phyloP scores from a whole-genome alignment of 2,329 filamentous ascomycete species.

The Penicillium psychrosexuale region DNA sequence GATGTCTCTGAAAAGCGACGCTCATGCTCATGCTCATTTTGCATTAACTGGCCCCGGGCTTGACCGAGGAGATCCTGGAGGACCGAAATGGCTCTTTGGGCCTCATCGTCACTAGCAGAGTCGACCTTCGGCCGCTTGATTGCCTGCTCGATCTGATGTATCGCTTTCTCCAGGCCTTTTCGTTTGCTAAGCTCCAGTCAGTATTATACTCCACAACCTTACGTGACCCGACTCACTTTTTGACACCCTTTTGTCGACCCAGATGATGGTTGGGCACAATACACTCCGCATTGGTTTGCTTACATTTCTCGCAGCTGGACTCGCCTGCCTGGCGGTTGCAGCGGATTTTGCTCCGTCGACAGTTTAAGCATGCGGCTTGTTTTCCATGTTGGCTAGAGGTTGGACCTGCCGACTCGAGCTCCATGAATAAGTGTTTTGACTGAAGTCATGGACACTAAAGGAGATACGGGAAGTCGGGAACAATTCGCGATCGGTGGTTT shows the following conservation, averaged over 20 bases:
- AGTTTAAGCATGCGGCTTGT: conserved; percentile 59
- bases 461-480: background rate
- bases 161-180: conserved; percentile 69
- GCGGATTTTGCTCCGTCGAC: conserved; percentile 65
- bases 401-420: conserved; percentile 7
- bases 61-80: conserved; percentile 53
- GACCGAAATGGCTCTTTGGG: conserved; percentile 43
- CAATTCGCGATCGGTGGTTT: accelerated
- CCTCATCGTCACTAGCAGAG: conserved; percentile 41
- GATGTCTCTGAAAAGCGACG: conserved; percentile 35
- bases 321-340: conserved; percentile 58
- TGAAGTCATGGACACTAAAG: background rate
- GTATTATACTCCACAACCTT: background rate
- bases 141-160: conserved; percentile 71
- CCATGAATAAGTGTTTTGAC: conserved; percentile 11
- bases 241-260: conserved; percentile 71
- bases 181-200: conserved; percentile 57
- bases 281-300: conserved; percentile 58
- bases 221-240: conserved; percentile 57
- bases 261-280: conserved; percentile 70
- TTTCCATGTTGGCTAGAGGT: conserved; percentile 21
- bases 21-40: conserved; percentile 27
- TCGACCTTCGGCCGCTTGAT: conserved; percentile 55
- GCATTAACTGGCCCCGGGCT: conserved; percentile 42
- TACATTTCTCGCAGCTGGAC: conserved; percentile 59